Conservation (phyloP, 2,329 filamentous ascomycete genomes). For the Meredithiella fracta region DNA sequence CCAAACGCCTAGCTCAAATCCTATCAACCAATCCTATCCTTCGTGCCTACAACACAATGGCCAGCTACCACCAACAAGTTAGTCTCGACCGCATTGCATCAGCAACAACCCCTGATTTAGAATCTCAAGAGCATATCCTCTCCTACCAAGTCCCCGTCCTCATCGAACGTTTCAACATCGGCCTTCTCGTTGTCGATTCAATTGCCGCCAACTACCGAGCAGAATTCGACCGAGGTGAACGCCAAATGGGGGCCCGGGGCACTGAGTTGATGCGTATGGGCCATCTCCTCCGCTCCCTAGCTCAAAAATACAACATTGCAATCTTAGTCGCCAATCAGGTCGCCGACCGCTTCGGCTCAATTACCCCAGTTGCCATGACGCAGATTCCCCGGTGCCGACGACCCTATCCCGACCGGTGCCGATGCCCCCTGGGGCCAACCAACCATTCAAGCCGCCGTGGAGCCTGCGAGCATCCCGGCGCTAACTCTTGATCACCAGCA, state of each 20-base stretch:
- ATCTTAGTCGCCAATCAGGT: conserved; percentile 93
- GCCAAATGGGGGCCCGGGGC: conserved; percentile 52
- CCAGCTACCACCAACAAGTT: conserved; percentile 25
- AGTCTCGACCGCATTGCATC: conserved; percentile 63
- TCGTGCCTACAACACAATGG: conserved; percentile 31
- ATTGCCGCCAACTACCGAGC: conserved; percentile 92
- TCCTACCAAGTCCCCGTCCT: conserved; percentile 83
- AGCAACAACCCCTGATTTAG: conserved; percentile 73
- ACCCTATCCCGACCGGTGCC: conserved; percentile 5
- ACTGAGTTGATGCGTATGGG: conserved; percentile 64
- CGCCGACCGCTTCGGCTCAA: conserved; percentile 56
- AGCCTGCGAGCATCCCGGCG: conserved; percentile 30
- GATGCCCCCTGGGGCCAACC: conserved; percentile 20
- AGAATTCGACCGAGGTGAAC: conserved; percentile 46
- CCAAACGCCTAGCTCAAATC: conserved; percentile 65
- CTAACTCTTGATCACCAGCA: conserved; percentile 78
- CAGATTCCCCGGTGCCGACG: conserved; percentile 18
- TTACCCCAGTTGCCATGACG: conserved; percentile 16
- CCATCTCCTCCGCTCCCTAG: conserved; percentile 57
- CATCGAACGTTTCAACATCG: conserved; percentile 56
- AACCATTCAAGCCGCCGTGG: conserved; percentile 18
- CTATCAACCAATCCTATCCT: conserved; percentile 25
- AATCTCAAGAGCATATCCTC: conserved; percentile 89
- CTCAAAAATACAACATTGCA: conserved; percentile 56
- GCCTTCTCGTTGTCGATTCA: conserved; percentile 75